A percentile compares a stretch with the other conserved stretches of the same genome.
phyloP scores from a whole-genome alignment of 768 basidiomycete species.

The Phaeotremella skinneri region DNA sequence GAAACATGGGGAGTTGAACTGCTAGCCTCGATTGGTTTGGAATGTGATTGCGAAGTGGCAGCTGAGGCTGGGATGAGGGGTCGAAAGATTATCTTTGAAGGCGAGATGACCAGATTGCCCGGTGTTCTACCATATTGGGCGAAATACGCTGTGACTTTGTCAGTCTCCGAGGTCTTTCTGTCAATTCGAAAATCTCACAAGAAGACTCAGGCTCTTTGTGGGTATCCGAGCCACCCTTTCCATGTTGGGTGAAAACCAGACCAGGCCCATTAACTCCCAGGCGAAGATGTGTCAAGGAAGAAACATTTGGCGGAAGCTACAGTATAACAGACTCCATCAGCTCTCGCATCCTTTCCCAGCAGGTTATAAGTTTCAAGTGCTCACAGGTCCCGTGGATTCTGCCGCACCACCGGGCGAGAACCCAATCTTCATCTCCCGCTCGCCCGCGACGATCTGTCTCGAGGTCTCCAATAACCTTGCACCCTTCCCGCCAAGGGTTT shows the following conservation, averaged over 20 bases:
- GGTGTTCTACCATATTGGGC: conserved; percentile 13
- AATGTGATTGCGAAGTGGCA: not conserved
- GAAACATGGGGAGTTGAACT: not conserved
- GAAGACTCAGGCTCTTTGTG: not conserved
- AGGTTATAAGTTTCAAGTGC: not conserved
- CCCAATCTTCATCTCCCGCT: conserved; percentile 10
- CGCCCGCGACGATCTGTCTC: conserved; percentile 10
- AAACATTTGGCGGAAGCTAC: not conserved
- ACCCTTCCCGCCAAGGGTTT: conserved; percentile 3
- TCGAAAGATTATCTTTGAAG: conserved; percentile 4
- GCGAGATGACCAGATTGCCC: conserved; percentile 9
- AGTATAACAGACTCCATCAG: too few relatives aligned
- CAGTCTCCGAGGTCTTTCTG: too few relatives aligned
- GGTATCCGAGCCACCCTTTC: not conserved
- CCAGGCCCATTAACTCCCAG: conserved; percentile 4
- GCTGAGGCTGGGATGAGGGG: conserved; percentile 3
- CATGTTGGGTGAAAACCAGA: not conserved
- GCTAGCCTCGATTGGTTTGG: not conserved
- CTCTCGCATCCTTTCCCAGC: conserved; percentile 1
- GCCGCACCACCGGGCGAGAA: conserved; percentile 1
- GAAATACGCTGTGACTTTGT: conserved; percentile 9
- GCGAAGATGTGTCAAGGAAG: conserved; percentile 1
- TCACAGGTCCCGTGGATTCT: not conserved
- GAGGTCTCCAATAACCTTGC: conserved; percentile 11
- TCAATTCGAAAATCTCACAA: not conserved